Evolutionary conservation across 2,329 filamentous ascomycete species (phyloP).

Genomic region (Neofusicoccum sp.): DNA sequence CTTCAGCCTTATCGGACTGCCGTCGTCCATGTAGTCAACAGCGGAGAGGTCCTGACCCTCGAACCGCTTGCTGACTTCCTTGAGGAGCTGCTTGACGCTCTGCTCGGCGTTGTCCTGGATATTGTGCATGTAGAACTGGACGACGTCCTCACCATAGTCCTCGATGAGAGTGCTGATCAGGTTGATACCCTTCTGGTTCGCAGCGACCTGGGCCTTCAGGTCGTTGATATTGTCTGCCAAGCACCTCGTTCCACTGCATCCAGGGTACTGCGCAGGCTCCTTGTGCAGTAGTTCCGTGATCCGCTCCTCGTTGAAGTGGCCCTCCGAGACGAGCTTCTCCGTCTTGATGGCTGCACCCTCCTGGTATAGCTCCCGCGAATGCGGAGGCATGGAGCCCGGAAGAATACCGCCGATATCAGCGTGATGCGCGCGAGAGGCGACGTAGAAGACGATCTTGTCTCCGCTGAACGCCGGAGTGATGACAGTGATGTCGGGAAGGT

Average conservation of each 20-base stretch:
- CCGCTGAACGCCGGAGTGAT: constrained; percentile 78
- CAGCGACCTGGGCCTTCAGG: constrained; percentile 82
- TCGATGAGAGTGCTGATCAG: constrained; percentile 74
- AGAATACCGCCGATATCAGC: constrained; percentile 84
- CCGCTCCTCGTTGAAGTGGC: constrained; percentile 75
- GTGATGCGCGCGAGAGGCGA: constrained; percentile 78
- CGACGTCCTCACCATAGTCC: constrained; percentile 76
- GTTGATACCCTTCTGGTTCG: constrained; percentile 83
- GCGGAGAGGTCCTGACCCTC: constrained; percentile 72
- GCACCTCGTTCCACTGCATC: constrained; percentile 77
- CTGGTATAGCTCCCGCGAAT: constrained; percentile 63
- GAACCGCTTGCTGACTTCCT: constrained; percentile 69
- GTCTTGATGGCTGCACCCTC: constrained; percentile 60
- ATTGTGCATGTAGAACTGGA: constrained; percentile 80
- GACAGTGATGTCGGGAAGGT: constrained; percentile 81
- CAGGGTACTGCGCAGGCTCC: constrained; percentile 73
- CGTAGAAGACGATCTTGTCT: constrained; percentile 78
- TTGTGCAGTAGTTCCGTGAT: constrained; percentile 72
- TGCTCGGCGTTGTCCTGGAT: constrained; percentile 81
- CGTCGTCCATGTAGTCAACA: constrained; percentile 85
- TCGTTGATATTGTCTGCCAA: constrained; percentile 84
- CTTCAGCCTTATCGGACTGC: constrained; percentile 73
- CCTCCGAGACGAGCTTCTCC: constrained; percentile 72
- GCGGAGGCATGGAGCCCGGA: constrained; percentile 80
- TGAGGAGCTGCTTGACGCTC: constrained; percentile 73